Base-by-base conservation (phyloP, 768 basidiomycete species). In the Termitomyces sp. region DNA sequence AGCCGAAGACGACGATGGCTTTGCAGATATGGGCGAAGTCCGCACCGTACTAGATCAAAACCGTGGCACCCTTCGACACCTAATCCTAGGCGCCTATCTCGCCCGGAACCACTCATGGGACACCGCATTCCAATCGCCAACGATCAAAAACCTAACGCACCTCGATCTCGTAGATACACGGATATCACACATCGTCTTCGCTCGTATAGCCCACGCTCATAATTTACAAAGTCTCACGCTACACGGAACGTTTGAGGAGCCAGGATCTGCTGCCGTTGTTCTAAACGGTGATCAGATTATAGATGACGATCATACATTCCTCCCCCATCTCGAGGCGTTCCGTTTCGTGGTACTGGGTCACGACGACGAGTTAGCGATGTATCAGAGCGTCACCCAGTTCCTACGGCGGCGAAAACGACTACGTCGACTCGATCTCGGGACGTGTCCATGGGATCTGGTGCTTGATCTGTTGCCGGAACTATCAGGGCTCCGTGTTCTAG, bases 71-170 rank as follows among this genome's bases (percentile, higher is more conserved):
- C 82, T 89, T 15, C 76, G 76, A 55, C 86, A 87, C 65, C 81
- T 89, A 57, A 80, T 83, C 53, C 82, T 89, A 54, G 86, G 86
- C n/a, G 86, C 86, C n/a, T 86, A 86, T 69, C 83, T 88, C 36
- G 78, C 79, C 53, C 79, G 86, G 45, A 76, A 80, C 56, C 87
- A 88, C 67, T 86, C 84, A 5, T 88, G 86, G 86, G 87, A 88
- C 74, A 76, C 75, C 46, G 84, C 82, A 1, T 88, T 88, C 75
- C 79, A 83, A 69, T 84, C 82, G 3, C 76, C 78, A 10, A 84
- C 86, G 0, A 86, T 89, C 67, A 79, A 83, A 55, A 84, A 85
- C 65, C 80, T 89, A 60, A 87, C 86, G 4, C 86, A 86, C 63
- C 82, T 88, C 60, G 86, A 89, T 67, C 81, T 88, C 48, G 86